phyloP scores from a whole-genome alignment of 2,329 filamentous ascomycete species.

The Orbilia javanica region DNA sequence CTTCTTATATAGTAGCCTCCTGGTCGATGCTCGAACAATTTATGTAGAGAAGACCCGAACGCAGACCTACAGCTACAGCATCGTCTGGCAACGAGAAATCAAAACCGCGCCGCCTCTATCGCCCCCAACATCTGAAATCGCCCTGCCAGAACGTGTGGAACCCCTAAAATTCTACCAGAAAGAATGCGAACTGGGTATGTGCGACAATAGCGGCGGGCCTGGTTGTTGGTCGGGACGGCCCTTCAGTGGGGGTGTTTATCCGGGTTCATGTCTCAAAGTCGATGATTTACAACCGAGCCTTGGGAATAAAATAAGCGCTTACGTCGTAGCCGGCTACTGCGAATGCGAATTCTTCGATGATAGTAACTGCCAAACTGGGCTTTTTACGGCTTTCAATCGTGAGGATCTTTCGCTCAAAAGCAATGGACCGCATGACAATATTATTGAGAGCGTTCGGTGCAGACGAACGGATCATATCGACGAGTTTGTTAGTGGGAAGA shows the following conservation, averaged over 20 bases:
- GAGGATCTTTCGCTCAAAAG: neutral
- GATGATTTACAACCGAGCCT: neutral
- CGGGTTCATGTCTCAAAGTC: conserved; percentile 11
- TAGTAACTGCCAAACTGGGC: neutral
- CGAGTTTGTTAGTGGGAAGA: neutral
- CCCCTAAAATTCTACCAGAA: neutral
- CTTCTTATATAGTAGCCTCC: neutral
- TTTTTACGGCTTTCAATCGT: conserved; percentile 40
- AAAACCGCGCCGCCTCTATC: neutral
- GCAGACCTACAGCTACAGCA: neutral
- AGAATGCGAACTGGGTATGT: conserved; percentile 4
- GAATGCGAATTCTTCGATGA: conserved; percentile 35
- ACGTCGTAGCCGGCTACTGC: conserved; percentile 1
- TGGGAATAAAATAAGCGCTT: neutral
- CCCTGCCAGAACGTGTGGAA: neutral
- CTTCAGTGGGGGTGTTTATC: neutral
- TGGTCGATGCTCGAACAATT: neutral
- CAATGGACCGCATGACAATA: conserved; percentile 20
- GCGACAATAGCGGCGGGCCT: neutral
- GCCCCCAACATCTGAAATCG: neutral
- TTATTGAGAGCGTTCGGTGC: conserved; percentile 25
- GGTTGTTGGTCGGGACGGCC: neutral
- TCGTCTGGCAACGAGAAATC: neutral
- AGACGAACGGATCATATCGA: neutral
- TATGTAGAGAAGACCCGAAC: neutral